These are phyloP conservation scores for Crithidia sp. DNA, from an alignment of 208 protist genomes.

Conservation along the genomic window DNA sequence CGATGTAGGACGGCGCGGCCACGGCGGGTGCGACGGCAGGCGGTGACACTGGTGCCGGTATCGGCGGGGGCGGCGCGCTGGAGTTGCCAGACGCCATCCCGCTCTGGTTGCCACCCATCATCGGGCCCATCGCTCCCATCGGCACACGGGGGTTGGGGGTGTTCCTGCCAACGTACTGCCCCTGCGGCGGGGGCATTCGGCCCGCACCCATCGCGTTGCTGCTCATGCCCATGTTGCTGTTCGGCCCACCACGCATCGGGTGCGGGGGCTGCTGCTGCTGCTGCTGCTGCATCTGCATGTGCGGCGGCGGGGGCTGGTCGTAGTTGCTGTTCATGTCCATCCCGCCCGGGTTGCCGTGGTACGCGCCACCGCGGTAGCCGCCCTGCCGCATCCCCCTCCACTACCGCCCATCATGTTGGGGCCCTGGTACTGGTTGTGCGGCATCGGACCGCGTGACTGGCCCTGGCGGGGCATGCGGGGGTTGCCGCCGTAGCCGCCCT, in stretches of 20 bases:
- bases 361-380: slow-evolving; percentile 17
- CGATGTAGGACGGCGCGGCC: slow-evolving; percentile 33
- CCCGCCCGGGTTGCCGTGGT: slow-evolving; percentile 9
- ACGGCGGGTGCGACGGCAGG: slow-evolving; percentile 10
- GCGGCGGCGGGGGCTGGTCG: slow-evolving; percentile 22
- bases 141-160: slow-evolving; percentile 15
- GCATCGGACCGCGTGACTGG: slow-evolving; percentile 2
- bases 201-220: slow-evolving; percentile 22
- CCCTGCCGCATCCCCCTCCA: slow-evolving; percentile 6
- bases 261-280: slow-evolving; percentile 8
- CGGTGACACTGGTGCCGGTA: slow-evolving; percentile 1
- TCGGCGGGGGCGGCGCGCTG: slow-evolving; percentile 20
- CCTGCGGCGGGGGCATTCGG: slow-evolving; percentile 19
- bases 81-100: slow-evolving; percentile 15
- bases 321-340: slow-evolving; percentile 25
- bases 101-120: slow-evolving; percentile 8
- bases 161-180: slow-evolving; percentile 7
- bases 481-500: slow-evolving; percentile 12
- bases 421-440: slow-evolving; percentile 29
- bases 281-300: slow-evolving; percentile 21
- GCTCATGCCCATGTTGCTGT: slow-evolving; percentile 28
- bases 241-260: slow-evolving; percentile 12
- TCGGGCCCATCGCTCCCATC: slow-evolving; percentile 3
- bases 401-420: slow-evolving; percentile 30
- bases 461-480: slow-evolving; percentile 19